Evolutionary conservation across 352 stramenopile species (phyloP), one percentile per base, ranked within the genome.

Genomic region (Thalassiosira exigua): DNA sequence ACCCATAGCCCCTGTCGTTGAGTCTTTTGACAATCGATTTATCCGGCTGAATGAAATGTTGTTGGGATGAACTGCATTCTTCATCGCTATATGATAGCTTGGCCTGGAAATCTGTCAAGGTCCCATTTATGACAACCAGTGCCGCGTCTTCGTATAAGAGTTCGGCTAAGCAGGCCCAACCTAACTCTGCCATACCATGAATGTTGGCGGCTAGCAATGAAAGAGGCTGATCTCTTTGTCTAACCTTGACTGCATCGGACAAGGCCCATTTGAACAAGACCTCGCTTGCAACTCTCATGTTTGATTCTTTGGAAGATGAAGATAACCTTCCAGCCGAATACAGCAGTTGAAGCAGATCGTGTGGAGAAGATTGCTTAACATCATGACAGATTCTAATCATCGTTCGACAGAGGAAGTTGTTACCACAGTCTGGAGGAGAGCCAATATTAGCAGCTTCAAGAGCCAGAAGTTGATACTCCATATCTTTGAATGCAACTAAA

Each of bases 1-100:
- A 73, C n/a, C 46, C 69, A 57, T 92, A 93, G 1, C 86, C 88
- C 44, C 79, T 67, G 17, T 78, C 62, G 17, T 77, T 66, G 24
- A 93, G 72, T 58, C 62, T 65, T 27, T 70, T 53, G 2, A 90
- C 77, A 75, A 82, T 81, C 52, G 65, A 26, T 33, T 21, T 9
- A 61, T 83, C 73, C 21, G 78, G 66, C 24, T 75, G 44, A 46
- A 36, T 72, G 36, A 48, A 60, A 64, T 2, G 17, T 44, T 36
- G 60, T 24, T 17, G 24, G 32, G 46, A 74, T 46, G 29, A 42
- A 21, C 0, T 59, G 36, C 21, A 12, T 70, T 64, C 12, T 56
- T 61, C 33, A n/a, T 62, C 60, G 4, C 46, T 33, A 4, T 26
- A 36, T 41, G 33, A 2, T 48, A 27, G 30, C 59, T 66, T 62